Base-by-base conservation (phyloP, 306 rosid species). In the Mimosa bimucronata region DNA sequence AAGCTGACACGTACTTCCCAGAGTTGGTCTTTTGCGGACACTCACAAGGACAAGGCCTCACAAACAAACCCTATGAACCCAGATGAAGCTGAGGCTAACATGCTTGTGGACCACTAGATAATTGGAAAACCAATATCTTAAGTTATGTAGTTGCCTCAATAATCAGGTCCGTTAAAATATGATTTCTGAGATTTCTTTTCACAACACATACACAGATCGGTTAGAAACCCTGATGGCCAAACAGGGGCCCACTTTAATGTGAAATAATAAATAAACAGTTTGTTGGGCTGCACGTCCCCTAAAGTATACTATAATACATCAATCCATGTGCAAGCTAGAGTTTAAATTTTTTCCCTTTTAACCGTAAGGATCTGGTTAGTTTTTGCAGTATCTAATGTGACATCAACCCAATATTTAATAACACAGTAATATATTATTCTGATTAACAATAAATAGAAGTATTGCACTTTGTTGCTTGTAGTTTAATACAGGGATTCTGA, bases 201-300 rank as follows among this genome's bases (percentile, higher is more conserved):
- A 31, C 73, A 57, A 69, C 71, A 73, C 38, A 81, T 80, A 3
- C 77, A 57, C 79, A 80, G 83, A 80, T 87, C 57, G 80, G 79
- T 21, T 19, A 9, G 34, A 2, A 67, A 14, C 76, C 90, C 70
- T 76, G 87, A 53, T 82, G 52, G 42, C 81, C 92, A 79, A 84
- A 75, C 90, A 85, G 85, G 85, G 87, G 83, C 92, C 88, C 83
- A 80, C 29, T 73, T 79, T 70, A 66, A 73, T 69, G 95, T 48
- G 79, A 44, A 48, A 73, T 58, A 65, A 91, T 84, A 60, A 83
- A 79, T 57, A 52, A 75, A 25, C 29, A 21, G 73, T 71, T 71
- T 34, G 65, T 75, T 48, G 62, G 74, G 67, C 3, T 11, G 77
- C 83, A 60, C 57, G 53, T 42, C 50, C 42, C 74, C 25, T 73